Evolutionary conservation across 2,329 filamentous ascomycete genomes (phyloP).

Genomic region (Ophiocordyceps sinensis): DNA sequence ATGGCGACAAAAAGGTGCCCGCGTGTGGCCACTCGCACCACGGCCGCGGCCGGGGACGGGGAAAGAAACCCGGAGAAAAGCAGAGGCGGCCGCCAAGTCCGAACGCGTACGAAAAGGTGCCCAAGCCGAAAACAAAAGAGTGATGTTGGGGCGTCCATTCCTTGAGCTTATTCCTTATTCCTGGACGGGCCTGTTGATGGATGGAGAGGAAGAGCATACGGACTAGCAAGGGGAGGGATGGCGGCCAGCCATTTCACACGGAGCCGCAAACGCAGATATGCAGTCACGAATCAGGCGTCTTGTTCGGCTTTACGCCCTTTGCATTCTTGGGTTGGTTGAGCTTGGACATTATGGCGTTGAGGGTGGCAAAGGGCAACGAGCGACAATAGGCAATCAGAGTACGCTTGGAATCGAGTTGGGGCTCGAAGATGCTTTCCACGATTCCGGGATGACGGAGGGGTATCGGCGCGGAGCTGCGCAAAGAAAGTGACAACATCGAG

Average conservation of each 20-base stretch:
- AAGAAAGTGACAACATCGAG: background rate
- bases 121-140: conserved; percentile 28
- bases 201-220: no score
- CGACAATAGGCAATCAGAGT: background rate
- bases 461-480: conserved; percentile 1
- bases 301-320: no score
- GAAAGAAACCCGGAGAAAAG: conserved; percentile 14
- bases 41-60: conserved; percentile 6
- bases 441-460: background rate
- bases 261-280: no score
- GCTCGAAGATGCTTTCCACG: no score
- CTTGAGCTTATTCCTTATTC: background rate
- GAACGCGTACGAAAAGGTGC: conserved; percentile 69
- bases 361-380: no score
- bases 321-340: no score
- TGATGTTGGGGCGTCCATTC: conserved; percentile 7
- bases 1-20: conserved; percentile 10
- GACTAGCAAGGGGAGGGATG: no score
- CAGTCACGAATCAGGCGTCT: no score
- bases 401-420: no score
- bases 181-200: background rate
- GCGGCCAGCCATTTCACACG: no score
- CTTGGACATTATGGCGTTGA: no score
- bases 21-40: conserved; percentile 20
- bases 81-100: conserved; percentile 46